Conservation (phyloP, 306 rosid species). For the Pterocarpus macrocarpus region DNA sequence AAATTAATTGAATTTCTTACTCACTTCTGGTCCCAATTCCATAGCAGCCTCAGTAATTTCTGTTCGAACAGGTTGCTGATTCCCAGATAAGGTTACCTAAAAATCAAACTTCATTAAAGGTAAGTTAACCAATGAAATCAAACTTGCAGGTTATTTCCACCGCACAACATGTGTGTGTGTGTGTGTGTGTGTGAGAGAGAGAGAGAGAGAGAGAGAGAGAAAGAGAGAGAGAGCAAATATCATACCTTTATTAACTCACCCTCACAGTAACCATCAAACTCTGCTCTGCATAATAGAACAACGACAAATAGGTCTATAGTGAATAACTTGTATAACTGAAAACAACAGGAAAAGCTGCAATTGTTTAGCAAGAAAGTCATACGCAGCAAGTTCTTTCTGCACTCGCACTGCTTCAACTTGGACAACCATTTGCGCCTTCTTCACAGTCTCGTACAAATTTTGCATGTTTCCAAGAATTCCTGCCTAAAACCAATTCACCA, state of each 20-base stretch:
- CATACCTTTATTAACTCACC: slow-evolving; percentile 81
- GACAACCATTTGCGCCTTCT: slow-evolving; percentile 89
- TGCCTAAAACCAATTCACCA: slow-evolving; percentile 60
- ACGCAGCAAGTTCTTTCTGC: slow-evolving; percentile 87
- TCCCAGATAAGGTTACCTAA: slow-evolving; percentile 87
- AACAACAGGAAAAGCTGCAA: slow-evolving; percentile 26
- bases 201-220: not conserved
- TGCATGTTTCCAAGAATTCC: slow-evolving; percentile 86
- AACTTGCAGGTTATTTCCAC: slow-evolving; percentile 27
- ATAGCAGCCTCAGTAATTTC: slow-evolving; percentile 90
- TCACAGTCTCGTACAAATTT: slow-evolving; percentile 79
- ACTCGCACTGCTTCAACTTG: slow-evolving; percentile 89
- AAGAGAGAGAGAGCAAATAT: slow-evolving; percentile 24
- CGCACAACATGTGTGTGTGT: not conserved
- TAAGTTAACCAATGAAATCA: slow-evolving; percentile 36
- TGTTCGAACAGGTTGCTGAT: slow-evolving; percentile 84
- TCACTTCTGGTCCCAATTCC: slow-evolving; percentile 90
- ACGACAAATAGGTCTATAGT: slow-evolving; percentile 34
- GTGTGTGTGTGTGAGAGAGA: not conserved
- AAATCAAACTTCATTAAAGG: slow-evolving; percentile 37
- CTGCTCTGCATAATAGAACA: slow-evolving; percentile 67
- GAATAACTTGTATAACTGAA: slow-evolving; percentile 17
- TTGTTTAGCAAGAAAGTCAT: slow-evolving; percentile 48
- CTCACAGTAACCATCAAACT: slow-evolving; percentile 89
- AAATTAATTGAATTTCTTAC: slow-evolving; percentile 35